These are phyloP conservation scores for Alternaria sp. DNA, from an alignment of 2,329 filamentous ascomycete genomes.

Conservation along the genomic window DNA sequence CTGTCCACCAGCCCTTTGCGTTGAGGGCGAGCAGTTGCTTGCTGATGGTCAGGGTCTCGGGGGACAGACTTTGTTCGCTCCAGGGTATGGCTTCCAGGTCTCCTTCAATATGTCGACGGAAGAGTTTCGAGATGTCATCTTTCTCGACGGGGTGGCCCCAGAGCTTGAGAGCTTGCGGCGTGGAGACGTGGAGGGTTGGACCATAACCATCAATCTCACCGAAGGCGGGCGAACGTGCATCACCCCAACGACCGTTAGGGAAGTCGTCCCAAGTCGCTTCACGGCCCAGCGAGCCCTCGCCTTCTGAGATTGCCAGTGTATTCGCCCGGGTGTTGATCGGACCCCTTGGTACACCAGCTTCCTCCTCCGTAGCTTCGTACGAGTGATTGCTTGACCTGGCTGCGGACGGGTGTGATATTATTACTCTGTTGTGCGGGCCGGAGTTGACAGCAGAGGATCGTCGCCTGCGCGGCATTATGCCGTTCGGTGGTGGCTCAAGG, in stretches of 20 bases:
- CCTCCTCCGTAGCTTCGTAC: constrained; percentile 73
- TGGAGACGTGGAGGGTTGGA: constrained; percentile 89
- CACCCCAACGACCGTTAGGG: constrained; percentile 94
- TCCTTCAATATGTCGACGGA: constrained; percentile 80
- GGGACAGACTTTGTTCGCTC: constrained; percentile 86
- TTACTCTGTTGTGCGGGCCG: constrained; percentile 84
- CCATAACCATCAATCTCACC: constrained; percentile 98
- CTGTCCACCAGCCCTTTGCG: constrained; percentile 89
- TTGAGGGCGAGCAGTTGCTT: constrained; percentile 78
- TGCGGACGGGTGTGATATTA: constrained; percentile 70
- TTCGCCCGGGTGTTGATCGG: constrained; percentile 78
- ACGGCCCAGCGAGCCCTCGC: constrained; percentile 83
- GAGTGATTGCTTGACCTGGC: constrained; percentile 57
- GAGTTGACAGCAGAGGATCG: constrained; percentile 81
- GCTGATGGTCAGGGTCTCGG: constrained; percentile 84
- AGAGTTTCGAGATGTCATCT: constrained; percentile 78
- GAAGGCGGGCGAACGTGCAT: constrained; percentile 83
- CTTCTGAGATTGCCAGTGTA: constrained; percentile 91
- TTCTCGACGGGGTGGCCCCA: constrained; percentile 79
- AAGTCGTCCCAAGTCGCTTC: constrained; percentile 99
- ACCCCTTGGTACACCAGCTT: constrained; percentile 77
- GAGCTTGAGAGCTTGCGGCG: constrained; percentile 79
- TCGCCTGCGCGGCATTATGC: constrained; percentile 52
- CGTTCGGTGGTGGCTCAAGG: constrained; percentile 37
- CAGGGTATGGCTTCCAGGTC: constrained; percentile 84